Conservation (phyloP, 305 asterid genomes). For the Salvia sclarea region DNA sequence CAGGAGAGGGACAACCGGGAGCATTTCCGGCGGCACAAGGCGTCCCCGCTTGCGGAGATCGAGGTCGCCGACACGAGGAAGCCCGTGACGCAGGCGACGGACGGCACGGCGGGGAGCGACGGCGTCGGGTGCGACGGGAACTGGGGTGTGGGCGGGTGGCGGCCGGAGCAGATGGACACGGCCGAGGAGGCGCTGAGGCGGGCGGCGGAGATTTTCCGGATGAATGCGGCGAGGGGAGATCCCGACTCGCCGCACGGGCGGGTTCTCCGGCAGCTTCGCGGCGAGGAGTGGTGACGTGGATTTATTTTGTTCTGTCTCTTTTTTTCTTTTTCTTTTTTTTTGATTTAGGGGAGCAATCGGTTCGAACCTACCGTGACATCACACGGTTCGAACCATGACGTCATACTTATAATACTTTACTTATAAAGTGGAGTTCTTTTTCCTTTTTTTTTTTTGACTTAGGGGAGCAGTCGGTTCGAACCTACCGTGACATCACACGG, state of each 20-base stretch:
- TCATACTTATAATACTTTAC: no score
- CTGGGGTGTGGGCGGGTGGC: constrained; percentile 42
- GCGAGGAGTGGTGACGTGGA: constrained; percentile 62
- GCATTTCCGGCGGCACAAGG: constrained; percentile 59
- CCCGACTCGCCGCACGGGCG: constrained; percentile 88
- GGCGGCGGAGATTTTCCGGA: constrained; percentile 57
- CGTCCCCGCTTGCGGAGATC: constrained; percentile 69
- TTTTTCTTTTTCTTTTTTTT: no score
- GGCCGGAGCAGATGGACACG: constrained; percentile 76
- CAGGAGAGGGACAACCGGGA: constrained; percentile 49
- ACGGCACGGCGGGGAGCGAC: constrained; percentile 34
- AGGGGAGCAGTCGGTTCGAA: no score
- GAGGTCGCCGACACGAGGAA: constrained; percentile 64
- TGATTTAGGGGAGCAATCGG: no score
- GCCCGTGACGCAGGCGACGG: constrained; percentile 60
- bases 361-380: no score
- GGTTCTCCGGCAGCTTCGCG: constrained; percentile 64
- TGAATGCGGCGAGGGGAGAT: constrained; percentile 67
- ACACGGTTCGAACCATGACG: no score
- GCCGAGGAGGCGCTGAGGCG: constrained; percentile 73
- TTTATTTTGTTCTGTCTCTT: neutral
- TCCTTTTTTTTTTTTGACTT: no score
- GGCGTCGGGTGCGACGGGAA: constrained; percentile 30
- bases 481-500: no score
- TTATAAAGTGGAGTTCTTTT: no score